Base-by-base conservation (phyloP, 1,139 yeast genomes). In the Kodamaea suecica region DNA sequence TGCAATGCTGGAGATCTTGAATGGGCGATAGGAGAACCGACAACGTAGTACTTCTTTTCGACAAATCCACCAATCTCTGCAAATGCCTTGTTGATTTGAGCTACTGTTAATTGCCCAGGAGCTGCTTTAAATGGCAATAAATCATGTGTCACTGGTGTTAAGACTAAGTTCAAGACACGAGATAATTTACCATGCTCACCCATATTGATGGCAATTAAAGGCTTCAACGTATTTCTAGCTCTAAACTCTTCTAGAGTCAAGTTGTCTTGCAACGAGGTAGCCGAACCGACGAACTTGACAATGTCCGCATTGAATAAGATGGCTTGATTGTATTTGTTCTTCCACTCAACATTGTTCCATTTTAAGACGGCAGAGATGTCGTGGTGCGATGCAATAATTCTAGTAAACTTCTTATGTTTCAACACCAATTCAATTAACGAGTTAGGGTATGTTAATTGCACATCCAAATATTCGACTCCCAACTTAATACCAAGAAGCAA, bases 1-100 rank as follows among this genome's bases (percentile, higher is more conserved):
- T 92, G 97, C 48, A 92, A 68, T 11, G 74, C 66, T 30, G 98
- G 98, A 2, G 97, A 87, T 53, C 87, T 77, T 2, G 97, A 88
- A 56, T 88, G 96, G 4, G 74, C 61, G 41, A 90, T 75, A 34
- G 97, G 97, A 12, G 71, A 66, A 4, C 98, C 98, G 44, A 81
- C 81, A 44, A 92, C 80, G 63, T 76, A 85, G 50, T 80, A 86
- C 42, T 77, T 70, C 63, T 80, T 76, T 9, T 67, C 53, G 2
- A 58, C 48, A 32, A 72, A 60, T 12, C 80, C 81, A 23, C 96
- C 96, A 47, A 87, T 68, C 30, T 71, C 63, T n/a, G 75, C 53
- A 40, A 70, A 72, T 2, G 80, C 66, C 38, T 67, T 56, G 57
- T 87, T 80, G 46, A 86, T 78, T 51, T 85, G 77, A 34, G 63